These are phyloP conservation scores for Fraxinus albicans DNA, from an alignment of 305 asterid genomes.

Conservation along the genomic window DNA sequence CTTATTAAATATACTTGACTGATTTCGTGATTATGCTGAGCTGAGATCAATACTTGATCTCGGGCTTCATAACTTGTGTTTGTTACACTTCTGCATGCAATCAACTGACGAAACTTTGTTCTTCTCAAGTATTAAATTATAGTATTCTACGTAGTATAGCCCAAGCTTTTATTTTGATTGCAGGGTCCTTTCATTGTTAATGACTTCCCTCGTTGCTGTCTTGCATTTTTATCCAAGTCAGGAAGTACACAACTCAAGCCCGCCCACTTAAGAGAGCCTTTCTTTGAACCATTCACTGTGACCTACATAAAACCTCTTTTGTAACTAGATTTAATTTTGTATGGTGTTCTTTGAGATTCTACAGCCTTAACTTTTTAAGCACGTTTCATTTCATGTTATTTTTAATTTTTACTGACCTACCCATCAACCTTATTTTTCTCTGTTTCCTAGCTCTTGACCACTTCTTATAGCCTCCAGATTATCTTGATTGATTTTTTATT, in stretches of 20 bases:
- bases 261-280: neutral
- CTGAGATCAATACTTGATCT: neutral
- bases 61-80: neutral
- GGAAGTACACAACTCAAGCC: neutral
- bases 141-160: neutral
- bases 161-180: neutral
- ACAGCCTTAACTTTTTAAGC: neutral
- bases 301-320: neutral
- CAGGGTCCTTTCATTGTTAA: neutral
- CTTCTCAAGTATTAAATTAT: neutral
- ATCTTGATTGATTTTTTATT: neutral
- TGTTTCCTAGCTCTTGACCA: neutral
- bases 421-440: neutral
- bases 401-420: neutral
- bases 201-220: neutral
- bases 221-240: neutral
- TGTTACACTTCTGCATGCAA: neutral
- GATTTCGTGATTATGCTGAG: neutral
- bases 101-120: neutral
- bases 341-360: neutral
- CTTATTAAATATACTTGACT: neutral
- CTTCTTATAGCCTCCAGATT: neutral
- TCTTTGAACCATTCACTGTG: neutral
- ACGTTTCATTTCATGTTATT: neutral
- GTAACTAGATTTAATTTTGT: neutral